Conservation (phyloP, 192 early-diverging fungal genomes). For the Geosiphon pyriformis region DNA sequence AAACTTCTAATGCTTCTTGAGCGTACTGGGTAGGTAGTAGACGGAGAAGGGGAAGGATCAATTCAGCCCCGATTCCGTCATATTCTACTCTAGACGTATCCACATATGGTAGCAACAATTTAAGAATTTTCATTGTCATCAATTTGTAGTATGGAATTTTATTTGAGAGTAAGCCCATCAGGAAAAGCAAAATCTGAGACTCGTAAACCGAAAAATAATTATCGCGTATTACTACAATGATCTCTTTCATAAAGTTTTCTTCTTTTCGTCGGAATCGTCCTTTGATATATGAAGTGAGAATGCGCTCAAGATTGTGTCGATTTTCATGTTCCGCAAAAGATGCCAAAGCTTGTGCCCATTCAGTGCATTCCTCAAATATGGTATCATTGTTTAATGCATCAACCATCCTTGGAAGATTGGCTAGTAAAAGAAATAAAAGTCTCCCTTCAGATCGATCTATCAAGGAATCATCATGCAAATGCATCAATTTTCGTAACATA, state of each 20-base stretch:
- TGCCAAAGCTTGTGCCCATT: conserved; percentile 47
- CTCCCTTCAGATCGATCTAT: conserved; percentile 55
- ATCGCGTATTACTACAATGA: conserved; percentile 53
- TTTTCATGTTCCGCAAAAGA: conserved; percentile 46
- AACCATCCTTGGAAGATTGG: conserved; percentile 60
- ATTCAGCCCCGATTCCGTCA: conserved; percentile 52
- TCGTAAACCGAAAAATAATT: conserved; percentile 58
- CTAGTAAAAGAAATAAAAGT: conserved; percentile 62
- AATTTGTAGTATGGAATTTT: conserved; percentile 52
- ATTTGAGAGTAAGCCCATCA: conserved; percentile 61
- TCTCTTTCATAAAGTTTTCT: conserved; percentile 72
- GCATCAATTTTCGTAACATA: conserved; percentile 53
- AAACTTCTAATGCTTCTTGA: conserved; percentile 62
- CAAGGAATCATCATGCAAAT: conserved; percentile 49
- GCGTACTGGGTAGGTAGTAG: conserved; percentile 60
- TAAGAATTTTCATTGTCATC: conserved; percentile 58
- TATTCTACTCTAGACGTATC: conserved; percentile 32
- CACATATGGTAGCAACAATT: conserved; percentile 58
- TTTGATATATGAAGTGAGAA: conserved; percentile 58
- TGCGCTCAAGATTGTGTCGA: conserved; percentile 41
- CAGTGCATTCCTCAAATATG: conserved; percentile 39
- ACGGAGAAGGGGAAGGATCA: conserved; percentile 63
- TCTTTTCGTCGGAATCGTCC: conserved; percentile 59
- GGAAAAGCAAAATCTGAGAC: conserved; percentile 53
- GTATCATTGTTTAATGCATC: conserved; percentile 59